phyloP scores from a whole-genome alignment of 331 rosid genomes.

The Prunus yedoensis region DNA sequence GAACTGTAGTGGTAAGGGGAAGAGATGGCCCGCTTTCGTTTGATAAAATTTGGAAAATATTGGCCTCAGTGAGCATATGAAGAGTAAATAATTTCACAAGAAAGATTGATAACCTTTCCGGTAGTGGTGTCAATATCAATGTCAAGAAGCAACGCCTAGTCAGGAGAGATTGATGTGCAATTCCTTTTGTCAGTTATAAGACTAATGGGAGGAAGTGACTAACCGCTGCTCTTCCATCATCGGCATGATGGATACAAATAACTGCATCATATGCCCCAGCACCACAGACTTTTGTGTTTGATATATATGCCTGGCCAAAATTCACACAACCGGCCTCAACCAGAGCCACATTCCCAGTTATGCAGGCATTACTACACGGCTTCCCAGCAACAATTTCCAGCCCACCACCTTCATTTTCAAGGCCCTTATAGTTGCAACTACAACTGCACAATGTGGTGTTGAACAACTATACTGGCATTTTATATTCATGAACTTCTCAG shows the following conservation, averaged over 20 bases:
- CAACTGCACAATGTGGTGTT: constrained; percentile 81
- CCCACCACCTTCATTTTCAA: constrained; percentile 93
- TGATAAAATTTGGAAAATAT: neutral
- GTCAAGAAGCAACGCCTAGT: constrained; percentile 91
- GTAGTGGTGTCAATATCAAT: constrained; percentile 75
- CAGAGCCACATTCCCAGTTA: constrained; percentile 65
- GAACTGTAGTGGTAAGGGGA: neutral
- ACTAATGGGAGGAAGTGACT: constrained; percentile 29
- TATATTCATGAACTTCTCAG: constrained; percentile 90
- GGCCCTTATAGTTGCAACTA: constrained; percentile 89
- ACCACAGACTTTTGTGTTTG: constrained; percentile 64
- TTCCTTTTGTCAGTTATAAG: neutral
- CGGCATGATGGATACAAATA: constrained; percentile 84
- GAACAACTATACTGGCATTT: constrained; percentile 85
- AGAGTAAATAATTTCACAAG: constrained; percentile 37
- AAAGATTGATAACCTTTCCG: constrained; percentile 76
- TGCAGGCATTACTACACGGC: constrained; percentile 80
- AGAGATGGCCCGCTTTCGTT: neutral
- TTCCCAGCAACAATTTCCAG: constrained; percentile 83
- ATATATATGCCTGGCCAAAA: constrained; percentile 65
- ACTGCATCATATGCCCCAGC: constrained; percentile 41
- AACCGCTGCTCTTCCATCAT: constrained; percentile 94
- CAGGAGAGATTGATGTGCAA: constrained; percentile 40
- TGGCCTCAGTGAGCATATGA: constrained; percentile 3
- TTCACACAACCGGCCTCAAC: constrained; percentile 84